Conservation (phyloP, 208 protist genomes). For the Leishmania turanica region DNA sequence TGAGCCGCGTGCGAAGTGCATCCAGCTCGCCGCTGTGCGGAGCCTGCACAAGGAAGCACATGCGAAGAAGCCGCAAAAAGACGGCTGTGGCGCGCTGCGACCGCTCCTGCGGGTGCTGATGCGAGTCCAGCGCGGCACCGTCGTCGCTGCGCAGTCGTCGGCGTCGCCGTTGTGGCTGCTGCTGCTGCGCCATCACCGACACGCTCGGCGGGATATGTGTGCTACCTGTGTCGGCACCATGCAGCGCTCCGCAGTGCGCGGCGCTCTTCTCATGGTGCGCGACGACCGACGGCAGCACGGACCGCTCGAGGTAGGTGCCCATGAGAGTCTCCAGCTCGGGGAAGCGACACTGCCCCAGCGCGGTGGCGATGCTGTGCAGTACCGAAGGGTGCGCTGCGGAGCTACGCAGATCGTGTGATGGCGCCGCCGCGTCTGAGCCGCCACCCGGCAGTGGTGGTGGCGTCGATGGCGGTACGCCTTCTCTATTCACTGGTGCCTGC, state of each 20-base stretch:
- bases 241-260: background rate
- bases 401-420: background rate
- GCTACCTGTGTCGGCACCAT: background rate
- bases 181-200: background rate
- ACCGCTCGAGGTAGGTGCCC: slow-evolving; percentile 42
- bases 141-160: slow-evolving; percentile 6
- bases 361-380: slow-evolving; percentile 46
- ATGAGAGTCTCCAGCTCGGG: slow-evolving; percentile 38
- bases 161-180: background rate
- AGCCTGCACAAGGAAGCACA: slow-evolving; percentile 71
- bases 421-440: background rate
- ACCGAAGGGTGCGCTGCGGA: slow-evolving; percentile 28
- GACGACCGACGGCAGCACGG: slow-evolving; percentile 27
- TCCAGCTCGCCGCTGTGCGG: slow-evolving; percentile 62
- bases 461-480: background rate
- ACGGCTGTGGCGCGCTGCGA: slow-evolving; percentile 9
- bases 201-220: background rate
- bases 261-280: slow-evolving; percentile 19
- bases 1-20: slow-evolving; percentile 60
- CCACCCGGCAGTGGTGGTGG: background rate
- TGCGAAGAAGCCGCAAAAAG: slow-evolving; percentile 49
- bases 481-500: background rate
- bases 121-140: background rate
- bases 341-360: slow-evolving; percentile 48
- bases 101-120: background rate